phyloP scores from a whole-genome alignment of 2,329 filamentous ascomycete species.

The Penicillium palitans region DNA sequence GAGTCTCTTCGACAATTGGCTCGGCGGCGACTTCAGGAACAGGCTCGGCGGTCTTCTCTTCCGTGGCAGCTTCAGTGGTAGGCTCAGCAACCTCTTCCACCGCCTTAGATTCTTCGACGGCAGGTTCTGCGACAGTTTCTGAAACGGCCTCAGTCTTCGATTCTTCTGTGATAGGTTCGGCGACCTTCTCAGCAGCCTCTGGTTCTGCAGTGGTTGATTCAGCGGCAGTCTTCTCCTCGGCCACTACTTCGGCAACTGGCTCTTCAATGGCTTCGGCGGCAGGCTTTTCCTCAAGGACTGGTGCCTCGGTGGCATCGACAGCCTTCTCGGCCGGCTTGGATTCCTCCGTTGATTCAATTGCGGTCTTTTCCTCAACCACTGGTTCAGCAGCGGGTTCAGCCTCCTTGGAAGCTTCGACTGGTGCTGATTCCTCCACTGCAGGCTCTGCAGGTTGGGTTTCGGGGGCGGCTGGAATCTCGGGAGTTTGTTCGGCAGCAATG shows the following conservation, averaged over 20 bases:
- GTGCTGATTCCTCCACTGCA: constrained; percentile 10
- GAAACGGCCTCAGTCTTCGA: constrained; percentile 2
- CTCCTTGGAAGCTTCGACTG: constrained; percentile 10
- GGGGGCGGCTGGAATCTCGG: constrained; percentile 10
- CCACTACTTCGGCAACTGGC: not conserved
- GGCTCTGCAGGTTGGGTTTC: constrained; percentile 14
- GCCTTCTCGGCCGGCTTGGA: constrained; percentile 6
- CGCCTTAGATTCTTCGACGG: constrained; percentile 2
- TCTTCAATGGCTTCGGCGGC: constrained; percentile 4
- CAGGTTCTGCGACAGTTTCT: constrained; percentile 8
- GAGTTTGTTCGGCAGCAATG: constrained; percentile 6
- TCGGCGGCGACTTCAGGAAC: constrained; percentile 7
- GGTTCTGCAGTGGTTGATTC: constrained; percentile 4
- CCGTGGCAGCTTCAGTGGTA: constrained; percentile 2
- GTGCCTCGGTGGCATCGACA: not conserved
- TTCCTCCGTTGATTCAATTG: constrained; percentile 16
- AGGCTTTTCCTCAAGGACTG: constrained; percentile 9
- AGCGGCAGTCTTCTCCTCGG: constrained; percentile 7
- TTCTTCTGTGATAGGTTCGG: constrained; percentile 11
- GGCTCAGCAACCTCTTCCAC: constrained; percentile 3
- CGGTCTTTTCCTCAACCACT: constrained; percentile 9
- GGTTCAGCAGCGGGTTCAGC: not conserved
- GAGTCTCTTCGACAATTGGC: constrained; percentile 9
- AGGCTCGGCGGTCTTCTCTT: not conserved
- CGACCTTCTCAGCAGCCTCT: constrained; percentile 9